phyloP scores from a whole-genome alignment of 208 protist genomes.

The Wallacemonas sp. region DNA sequence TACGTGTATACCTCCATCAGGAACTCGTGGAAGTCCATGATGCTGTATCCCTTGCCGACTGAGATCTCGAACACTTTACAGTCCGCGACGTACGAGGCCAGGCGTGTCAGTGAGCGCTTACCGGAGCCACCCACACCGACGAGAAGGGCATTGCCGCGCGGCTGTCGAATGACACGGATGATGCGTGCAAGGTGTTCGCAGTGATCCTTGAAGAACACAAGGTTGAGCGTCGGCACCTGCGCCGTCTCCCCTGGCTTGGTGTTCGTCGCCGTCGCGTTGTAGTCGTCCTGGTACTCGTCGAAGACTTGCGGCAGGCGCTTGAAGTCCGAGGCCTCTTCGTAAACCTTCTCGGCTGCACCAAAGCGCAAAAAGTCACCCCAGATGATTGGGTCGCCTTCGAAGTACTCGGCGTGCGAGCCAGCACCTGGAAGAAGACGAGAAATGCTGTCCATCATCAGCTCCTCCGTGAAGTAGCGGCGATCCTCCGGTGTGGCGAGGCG shows the following conservation, averaged over 20 bases:
- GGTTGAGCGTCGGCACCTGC: slow-evolving; percentile 60
- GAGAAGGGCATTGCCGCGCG: slow-evolving; percentile 96
- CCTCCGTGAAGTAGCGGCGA: slow-evolving; percentile 90
- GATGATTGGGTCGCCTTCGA: slow-evolving; percentile 76
- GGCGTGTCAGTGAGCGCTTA: slow-evolving; percentile 95
- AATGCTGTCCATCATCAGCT: slow-evolving; percentile 87
- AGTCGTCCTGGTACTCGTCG: slow-evolving; percentile 93
- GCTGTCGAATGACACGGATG: slow-evolving; percentile 95
- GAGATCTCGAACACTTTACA: slow-evolving; percentile 92
- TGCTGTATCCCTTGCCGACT: slow-evolving; percentile 92
- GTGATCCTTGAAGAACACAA: slow-evolving; percentile 95
- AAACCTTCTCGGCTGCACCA: slow-evolving; percentile 81
- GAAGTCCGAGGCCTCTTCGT: slow-evolving; percentile 88
- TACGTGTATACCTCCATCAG: slow-evolving; percentile 91
- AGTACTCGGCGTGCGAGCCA: slow-evolving; percentile 53
- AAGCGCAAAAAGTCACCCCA: slow-evolving; percentile 95
- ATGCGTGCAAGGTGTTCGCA: slow-evolving; percentile 96
- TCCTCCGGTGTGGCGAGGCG: slow-evolving; percentile 95
- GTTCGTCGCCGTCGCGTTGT: slow-evolving; percentile 70
- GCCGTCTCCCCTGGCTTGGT: slow-evolving; percentile 24
- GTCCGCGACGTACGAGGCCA: slow-evolving; percentile 91
- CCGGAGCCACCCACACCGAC: slow-evolving; percentile 97
- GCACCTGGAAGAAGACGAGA: slow-evolving; percentile 65
- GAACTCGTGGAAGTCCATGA: slow-evolving; percentile 93
- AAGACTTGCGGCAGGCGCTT: slow-evolving; percentile 71